phyloP scores from a whole-genome alignment of 2,329 filamentous ascomycete genomes.

The Hymenoscyphus scutula region DNA sequence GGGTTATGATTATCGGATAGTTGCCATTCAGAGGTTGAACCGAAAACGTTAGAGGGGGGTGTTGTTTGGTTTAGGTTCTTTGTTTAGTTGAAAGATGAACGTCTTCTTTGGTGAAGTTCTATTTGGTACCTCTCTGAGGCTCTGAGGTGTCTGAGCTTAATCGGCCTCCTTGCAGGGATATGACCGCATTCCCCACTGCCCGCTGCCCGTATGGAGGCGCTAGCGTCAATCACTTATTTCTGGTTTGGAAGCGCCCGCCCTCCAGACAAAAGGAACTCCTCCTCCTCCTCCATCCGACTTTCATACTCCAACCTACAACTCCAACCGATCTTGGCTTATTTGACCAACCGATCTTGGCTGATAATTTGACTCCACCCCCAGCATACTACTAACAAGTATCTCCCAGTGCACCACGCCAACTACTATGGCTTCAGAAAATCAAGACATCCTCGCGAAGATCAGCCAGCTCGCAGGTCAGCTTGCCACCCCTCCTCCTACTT shows the following conservation, averaged over 20 bases:
- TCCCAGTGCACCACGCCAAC: constrained; percentile 23
- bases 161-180: not conserved
- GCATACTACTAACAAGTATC: constrained; percentile 27
- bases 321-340: too few species aligned
- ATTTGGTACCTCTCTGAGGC: too few species aligned
- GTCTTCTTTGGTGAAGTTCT: not conserved
- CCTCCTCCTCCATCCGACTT: constrained; percentile 5
- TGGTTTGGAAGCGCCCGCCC: not conserved
- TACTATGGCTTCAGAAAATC: constrained; percentile 49
- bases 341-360: not conserved
- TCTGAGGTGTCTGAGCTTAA: too few species aligned
- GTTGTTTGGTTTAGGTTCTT: constrained; percentile 10
- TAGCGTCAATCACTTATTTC: constrained; percentile 8
- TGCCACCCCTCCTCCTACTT: constrained; percentile 46
- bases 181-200: constrained; percentile 1
- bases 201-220: constrained; percentile 1
- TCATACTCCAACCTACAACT: constrained; percentile 7
- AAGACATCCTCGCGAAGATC: constrained; percentile 54
- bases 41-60: not conserved
- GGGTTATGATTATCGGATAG: constrained; percentile 18
- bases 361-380: not conserved
- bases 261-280: constrained; percentile 2
- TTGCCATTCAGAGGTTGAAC: constrained; percentile 20
- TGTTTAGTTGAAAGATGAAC: constrained; percentile 12
- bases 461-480: constrained; percentile 54